Conservation (phyloP, 75 land plant species). For the Larix kaempferi region DNA sequence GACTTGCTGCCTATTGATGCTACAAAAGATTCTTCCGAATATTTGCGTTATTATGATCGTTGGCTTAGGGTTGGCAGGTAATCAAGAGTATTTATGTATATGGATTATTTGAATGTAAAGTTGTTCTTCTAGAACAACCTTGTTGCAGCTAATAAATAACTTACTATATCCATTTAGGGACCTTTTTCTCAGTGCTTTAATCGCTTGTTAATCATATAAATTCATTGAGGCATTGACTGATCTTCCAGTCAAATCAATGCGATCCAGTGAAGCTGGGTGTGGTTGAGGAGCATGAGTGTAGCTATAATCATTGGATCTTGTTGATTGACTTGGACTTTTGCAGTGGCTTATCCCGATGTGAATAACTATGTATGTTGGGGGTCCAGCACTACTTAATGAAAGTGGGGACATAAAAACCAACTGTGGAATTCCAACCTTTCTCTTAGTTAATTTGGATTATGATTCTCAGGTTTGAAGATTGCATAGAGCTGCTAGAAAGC, state of each 20-base stretch:
- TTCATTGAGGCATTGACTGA: background rate
- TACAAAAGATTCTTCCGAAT: constrained; percentile 12
- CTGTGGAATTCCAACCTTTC: background rate
- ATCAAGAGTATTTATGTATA: background rate
- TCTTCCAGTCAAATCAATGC: background rate
- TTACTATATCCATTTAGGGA: background rate
- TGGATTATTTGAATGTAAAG: background rate
- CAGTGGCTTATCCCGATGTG: background rate
- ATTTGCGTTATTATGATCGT: constrained; percentile 31
- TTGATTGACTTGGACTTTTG: background rate
- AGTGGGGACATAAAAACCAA: background rate
- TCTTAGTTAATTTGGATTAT: background rate
- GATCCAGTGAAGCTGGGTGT: background rate
- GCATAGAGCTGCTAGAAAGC: constrained; percentile 65
- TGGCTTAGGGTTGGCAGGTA: constrained; percentile 66
- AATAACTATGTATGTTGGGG: background rate
- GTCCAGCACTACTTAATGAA: background rate
- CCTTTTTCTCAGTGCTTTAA: background rate
- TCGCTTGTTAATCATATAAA: background rate
- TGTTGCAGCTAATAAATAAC: background rate
- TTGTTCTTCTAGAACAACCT: background rate
- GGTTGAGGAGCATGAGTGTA: too few relatives aligned
- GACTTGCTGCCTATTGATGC: constrained; percentile 14
- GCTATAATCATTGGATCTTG: background rate
- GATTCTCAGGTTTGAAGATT: constrained; percentile 62